phyloP scores from a whole-genome alignment of 192 early-diverging fungal species.

The Entomortierella lignicola region DNA sequence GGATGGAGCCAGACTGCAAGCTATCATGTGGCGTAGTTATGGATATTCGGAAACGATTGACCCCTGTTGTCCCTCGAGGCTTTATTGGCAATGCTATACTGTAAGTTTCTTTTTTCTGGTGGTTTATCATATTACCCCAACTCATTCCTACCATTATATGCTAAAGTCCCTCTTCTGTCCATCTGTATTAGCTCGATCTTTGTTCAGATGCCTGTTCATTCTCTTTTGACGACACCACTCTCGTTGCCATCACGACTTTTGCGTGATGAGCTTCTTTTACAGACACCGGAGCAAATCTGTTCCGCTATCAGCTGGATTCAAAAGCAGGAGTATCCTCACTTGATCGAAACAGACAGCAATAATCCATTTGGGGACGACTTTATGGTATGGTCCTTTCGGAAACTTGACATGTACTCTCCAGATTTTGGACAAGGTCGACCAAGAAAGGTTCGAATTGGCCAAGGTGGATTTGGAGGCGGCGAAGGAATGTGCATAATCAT shows the following conservation, averaged over 20 bases:
- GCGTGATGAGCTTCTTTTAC: conserved; percentile 38
- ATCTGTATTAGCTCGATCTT: conserved; percentile 27
- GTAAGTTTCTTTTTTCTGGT: conserved; percentile 13
- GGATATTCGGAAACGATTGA: conserved; percentile 39
- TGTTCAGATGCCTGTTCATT: conserved; percentile 54
- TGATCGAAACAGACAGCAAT: conserved; percentile 40
- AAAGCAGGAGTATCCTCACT: conserved; percentile 36
- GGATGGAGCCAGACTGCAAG: conserved; percentile 55
- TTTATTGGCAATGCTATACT: conserved; percentile 50
- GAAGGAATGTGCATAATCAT: conserved; percentile 54
- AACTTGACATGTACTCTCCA: conserved; percentile 38
- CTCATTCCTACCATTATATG: background rate
- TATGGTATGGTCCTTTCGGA: conserved; percentile 52
- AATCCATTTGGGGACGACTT: conserved; percentile 50
- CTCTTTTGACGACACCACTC: conserved; percentile 45
- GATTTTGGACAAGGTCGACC: conserved; percentile 40
- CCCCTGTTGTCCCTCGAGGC: conserved; percentile 26
- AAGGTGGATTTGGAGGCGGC: conserved; percentile 47
- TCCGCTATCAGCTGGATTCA: conserved; percentile 47
- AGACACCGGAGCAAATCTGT: conserved; percentile 39
- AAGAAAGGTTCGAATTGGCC: conserved; percentile 36
- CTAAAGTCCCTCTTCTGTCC: background rate
- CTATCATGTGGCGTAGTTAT: conserved; percentile 50
- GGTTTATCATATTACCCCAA: background rate
- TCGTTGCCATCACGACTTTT: conserved; percentile 44